Evolutionary conservation across 768 basidiomycete genomes (phyloP), one percentile per base, ranked within the genome.

Genomic region (Tubosaeta sp.): DNA sequence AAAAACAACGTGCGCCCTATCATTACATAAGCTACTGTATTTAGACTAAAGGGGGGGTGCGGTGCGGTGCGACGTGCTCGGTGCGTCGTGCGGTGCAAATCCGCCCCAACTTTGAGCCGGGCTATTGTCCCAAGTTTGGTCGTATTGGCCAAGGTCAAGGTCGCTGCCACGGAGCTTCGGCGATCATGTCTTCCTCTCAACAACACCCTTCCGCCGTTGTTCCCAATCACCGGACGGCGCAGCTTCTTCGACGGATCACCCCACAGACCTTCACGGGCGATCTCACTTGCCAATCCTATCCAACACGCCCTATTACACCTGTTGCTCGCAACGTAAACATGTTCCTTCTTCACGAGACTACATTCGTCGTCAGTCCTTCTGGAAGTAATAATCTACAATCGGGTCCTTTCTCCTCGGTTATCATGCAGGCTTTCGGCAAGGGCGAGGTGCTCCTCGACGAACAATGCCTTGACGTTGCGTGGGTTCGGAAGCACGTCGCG

Each of bases 401-500:
- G 80, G 83, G 0, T 77, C 81, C 50, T 75, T 85, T 17, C 71
- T 84, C 3, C 76, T 94, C 19, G 76, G 87, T 5, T 75, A 95
- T 68, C 97, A 97, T 75, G 5, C 80, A 86, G 1, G 73, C 75
- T 17, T 58, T 59, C 17, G 65, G 51, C 13, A 55, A 62, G n/a
- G 92, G 91, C 1, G 74, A 75, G 2, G 79, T 97, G 46, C 75
- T 80, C 13, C 73, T 95, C 19, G 95, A 98, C 67, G 87, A 95
- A 56, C 85, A 91, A 59, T 86, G 81, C 65, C 78, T 95, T 52
- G 91, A 95, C 59, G 72, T 78, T 22, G 59, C 64, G 2, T 97
- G 85, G 81, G 74, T 83, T n/a, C 72, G 82, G 5, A 66, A 72
- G 8, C 81, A 89, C 57, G 78, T 97, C 37, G 86, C 84, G 1